Base-by-base conservation (phyloP, 352 stramenopile species). In the Globisporangium nagaii region DNA sequence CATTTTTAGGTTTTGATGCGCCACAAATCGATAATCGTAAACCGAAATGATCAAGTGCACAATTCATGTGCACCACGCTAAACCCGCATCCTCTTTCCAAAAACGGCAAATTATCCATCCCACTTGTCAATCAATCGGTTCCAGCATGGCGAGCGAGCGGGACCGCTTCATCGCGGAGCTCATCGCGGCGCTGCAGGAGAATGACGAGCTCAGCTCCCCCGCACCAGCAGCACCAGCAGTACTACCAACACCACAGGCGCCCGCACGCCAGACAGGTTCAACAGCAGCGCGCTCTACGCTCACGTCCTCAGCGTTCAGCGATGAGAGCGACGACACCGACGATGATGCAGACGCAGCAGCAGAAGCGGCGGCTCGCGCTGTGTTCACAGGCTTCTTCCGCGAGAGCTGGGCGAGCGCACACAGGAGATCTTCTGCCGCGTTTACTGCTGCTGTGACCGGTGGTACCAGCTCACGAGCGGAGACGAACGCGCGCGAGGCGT, bases 161-260 rank as follows among this genome's bases (percentile, higher is more conserved):
- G 67, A 73, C 44, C 50, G 59, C 44, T 84, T 87, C 60, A 68
- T 87, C 62, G 59, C 71, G 53, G 62, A 78, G 59, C 69, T 87
- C 46, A 73, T 87, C 48, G 66, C 71, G 22, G 76, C 73, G 45
- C 65, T 87, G 13, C 45, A 79, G 48, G 73, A 76, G 63, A 82
- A 84, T 35, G 61, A 71, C 15, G 48, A 55, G 52, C 52, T 70
- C 19, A 22, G 28, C 49, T 12, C 36, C 44, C 6, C 32, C 44
- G 17, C 17, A n/a, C 28, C 24, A 31, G 22, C 30, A 40, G 25
- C 43, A 17, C 22, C 35, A 40, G 17, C n/a, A n/a, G n/a, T n/a
- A n/a, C n/a, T 20, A 40, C 2, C 36, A 41, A 17, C 39, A 44
- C 7, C 39, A 17, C 8, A 8, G 12, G 15, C 39, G n/a, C 20